Evolutionary conservation across 352 stramenopile species (phyloP).

Genomic region (Pythium inflatum): DNA sequence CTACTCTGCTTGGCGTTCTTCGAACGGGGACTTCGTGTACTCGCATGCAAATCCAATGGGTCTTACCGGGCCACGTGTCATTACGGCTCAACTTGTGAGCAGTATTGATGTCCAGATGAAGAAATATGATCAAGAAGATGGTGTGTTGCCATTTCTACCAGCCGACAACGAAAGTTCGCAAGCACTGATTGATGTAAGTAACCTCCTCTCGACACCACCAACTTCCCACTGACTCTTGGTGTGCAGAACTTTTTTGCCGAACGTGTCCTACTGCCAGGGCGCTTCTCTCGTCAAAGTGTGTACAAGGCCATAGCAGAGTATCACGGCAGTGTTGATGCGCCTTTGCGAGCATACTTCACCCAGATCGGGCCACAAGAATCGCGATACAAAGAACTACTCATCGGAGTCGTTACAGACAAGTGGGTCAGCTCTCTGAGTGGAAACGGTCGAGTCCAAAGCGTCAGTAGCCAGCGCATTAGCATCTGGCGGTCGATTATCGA

Average conservation of each 20-base stretch:
- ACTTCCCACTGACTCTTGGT: neutral
- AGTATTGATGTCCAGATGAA: conserved; percentile 72
- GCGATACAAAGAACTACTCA: conserved; percentile 68
- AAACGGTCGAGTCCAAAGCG: neutral
- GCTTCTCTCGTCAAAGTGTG: conserved; percentile 69
- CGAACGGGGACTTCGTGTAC: conserved; percentile 61
- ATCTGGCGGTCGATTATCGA: conserved; percentile 73
- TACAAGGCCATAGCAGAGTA: conserved; percentile 65
- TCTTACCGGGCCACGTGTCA: conserved; percentile 58
- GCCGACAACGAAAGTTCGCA: conserved; percentile 49
- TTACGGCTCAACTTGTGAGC: conserved; percentile 54
- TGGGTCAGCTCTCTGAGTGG: conserved; percentile 24
- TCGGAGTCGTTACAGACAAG: conserved; percentile 57
- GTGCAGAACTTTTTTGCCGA: conserved; percentile 61
- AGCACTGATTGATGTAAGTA: conserved; percentile 51
- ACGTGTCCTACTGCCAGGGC: conserved; percentile 60
- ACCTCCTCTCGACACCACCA: neutral
- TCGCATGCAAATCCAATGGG: conserved; percentile 75
- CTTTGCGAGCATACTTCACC: conserved; percentile 38
- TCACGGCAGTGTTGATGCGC: conserved; percentile 36
- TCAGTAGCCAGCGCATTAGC: conserved; percentile 43
- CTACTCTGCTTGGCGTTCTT: conserved; percentile 74
- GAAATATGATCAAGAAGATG: conserved; percentile 61
- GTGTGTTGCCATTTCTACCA: conserved; percentile 57
- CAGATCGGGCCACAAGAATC: conserved; percentile 47